Evolutionary conservation across 768 basidiomycete genomes (phyloP), one percentile per base, ranked within the genome.

Genomic region (Leccinellum luteum): DNA sequence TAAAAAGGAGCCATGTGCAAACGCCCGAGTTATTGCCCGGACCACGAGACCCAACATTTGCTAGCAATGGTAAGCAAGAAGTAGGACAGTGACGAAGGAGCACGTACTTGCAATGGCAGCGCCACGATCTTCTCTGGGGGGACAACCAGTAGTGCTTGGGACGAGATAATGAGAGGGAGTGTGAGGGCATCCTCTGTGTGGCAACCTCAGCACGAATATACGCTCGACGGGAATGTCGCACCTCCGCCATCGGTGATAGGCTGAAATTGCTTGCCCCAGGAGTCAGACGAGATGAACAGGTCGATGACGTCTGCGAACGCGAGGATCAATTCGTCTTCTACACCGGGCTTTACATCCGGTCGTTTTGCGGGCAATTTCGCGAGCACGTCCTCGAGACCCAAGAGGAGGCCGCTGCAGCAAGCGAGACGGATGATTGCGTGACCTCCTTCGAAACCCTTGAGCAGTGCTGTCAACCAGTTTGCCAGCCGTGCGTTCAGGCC

Each of bases 261-360:
- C 56, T 78, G 78, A 66, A 90, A 90, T 63, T 91, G 88, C 52
- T 76, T 80, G 66, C 86, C 84, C 89, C 89, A 90, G 15, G 75
- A 76, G 48, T 68, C 70, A 5, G 75, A 72, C 7, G 66, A 67
- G 17, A 66, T 63, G 59, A 86, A 84, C 12, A 79, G 71, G 62
- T 91, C 89, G 68, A 91, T 81, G 23, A 87, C 80, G 66, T 91
- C 89, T 8, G 90, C 89, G 27, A 90, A 75, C 3, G 87, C 82
- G 27, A 92, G 75, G 30, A 91, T 75, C 25, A 84, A 68, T 64
- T 89, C 86, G 54, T 87, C 81, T 68, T 92, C 86, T 10, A 86
- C 79, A 44, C 65, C 66, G 4, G 73, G 72, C 47, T 79, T 76
- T 9, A 71, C 69, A n/a, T 67, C 66, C 14, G 67, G 64, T 25